A percentile compares a stretch with the other conserved stretches of the same genome.
These are phyloP conservation scores for Aleurites moluccanus DNA, from an alignment of 441 rosid species.

Conservation along the genomic window DNA sequence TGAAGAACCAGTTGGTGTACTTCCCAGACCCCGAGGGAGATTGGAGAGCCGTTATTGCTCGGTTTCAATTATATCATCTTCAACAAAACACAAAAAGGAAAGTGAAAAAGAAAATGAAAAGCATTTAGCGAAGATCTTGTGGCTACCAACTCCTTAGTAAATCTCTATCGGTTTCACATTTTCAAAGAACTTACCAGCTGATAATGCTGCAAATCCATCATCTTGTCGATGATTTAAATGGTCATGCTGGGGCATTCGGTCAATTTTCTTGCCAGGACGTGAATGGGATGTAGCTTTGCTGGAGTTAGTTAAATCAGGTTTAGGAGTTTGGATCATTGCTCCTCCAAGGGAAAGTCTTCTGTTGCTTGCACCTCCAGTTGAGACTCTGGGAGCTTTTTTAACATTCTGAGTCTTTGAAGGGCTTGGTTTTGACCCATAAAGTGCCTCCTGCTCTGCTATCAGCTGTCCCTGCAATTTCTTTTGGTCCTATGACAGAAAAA, in stretches of 20 bases:
- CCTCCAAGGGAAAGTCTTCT: conserved; percentile 72
- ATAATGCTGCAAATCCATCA: conserved; percentile 47
- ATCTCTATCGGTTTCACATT: neutral
- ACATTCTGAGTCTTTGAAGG: conserved; percentile 62
- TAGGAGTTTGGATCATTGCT: conserved; percentile 63
- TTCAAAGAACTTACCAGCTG: conserved; percentile 52
- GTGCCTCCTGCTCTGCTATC: conserved; percentile 82
- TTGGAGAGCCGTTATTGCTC: conserved; percentile 30
- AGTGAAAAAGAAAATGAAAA: conserved; percentile 2
- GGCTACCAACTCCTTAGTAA: conserved; percentile 5
- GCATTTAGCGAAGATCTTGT: conserved; percentile 14
- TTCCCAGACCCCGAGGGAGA: conserved; percentile 28
- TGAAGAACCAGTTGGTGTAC: conserved; percentile 30
- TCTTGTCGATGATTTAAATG: conserved; percentile 38
- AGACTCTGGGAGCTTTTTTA: conserved; percentile 62
- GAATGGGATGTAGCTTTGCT: conserved; percentile 36
- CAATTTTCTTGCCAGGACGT: conserved; percentile 52
- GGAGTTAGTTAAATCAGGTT: conserved; percentile 33
- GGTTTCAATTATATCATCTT: conserved; percentile 29
- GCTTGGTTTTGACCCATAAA: conserved; percentile 84
- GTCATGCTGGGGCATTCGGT: conserved; percentile 41
- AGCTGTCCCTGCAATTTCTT: conserved; percentile 91
- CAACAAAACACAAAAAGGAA: conserved; percentile 17
- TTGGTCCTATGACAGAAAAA: conserved; percentile 49
- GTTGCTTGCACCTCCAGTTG: conserved; percentile 62